phyloP scores from a whole-genome alignment of 805 yeast species.

The Schwanniomyces vanrijiae region DNA sequence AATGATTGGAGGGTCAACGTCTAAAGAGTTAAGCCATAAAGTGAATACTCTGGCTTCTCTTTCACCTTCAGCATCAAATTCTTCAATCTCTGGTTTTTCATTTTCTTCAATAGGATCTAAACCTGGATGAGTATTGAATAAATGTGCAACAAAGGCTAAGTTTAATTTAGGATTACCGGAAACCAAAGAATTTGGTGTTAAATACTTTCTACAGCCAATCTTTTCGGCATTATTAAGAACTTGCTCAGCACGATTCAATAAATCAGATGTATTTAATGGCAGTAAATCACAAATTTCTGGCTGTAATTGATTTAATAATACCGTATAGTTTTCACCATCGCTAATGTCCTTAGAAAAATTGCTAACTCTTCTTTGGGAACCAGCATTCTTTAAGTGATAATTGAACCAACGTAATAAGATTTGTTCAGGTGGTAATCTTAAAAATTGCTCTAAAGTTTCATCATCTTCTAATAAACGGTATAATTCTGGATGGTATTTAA shows the following conservation, averaged over 20 bases:
- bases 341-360: conserved; percentile 86
- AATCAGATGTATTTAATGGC: conserved; percentile 78
- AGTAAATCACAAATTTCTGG: conserved; percentile 78
- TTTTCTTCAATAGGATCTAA: conserved; percentile 90
- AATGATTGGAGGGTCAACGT: conserved; percentile 93
- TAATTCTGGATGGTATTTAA: conserved; percentile 93
- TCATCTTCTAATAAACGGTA: conserved; percentile 93
- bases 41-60: conserved; percentile 99
- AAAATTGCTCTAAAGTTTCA: conserved; percentile 94
- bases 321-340: conserved; percentile 95
- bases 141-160: conserved; percentile 94
- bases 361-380: conserved; percentile 79
- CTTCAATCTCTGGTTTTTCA: conserved; percentile 93
- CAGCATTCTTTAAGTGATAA: conserved; percentile 91
- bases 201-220: conserved; percentile 88
- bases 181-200: conserved; percentile 89
- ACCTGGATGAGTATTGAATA: conserved; percentile 96
- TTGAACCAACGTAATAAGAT: conserved; percentile 96
- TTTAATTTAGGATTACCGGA: conserved; percentile 96
- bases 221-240: conserved; percentile 84
- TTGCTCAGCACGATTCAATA: conserved; percentile 82
- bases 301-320: conserved; percentile 82
- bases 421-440: conserved; percentile 97
- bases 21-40: conserved; percentile 93
- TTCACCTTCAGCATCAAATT: conserved; percentile 98